These are phyloP conservation scores for Blastomyces parvus DNA, from an alignment of 2,329 filamentous ascomycete genomes.

Conservation along the genomic window DNA sequence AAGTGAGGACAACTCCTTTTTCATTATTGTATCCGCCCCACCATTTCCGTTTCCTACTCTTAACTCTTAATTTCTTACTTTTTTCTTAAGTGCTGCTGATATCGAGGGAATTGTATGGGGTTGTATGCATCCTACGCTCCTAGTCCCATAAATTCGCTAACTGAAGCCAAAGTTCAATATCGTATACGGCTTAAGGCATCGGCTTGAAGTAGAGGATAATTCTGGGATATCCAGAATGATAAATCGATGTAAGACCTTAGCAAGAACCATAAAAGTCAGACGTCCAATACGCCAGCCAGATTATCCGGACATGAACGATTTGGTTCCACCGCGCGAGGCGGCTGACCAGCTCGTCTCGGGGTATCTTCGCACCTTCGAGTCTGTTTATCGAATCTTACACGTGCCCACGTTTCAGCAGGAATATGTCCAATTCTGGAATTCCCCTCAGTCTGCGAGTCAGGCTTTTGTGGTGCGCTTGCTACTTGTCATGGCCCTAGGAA, in stretches of 20 bases:
- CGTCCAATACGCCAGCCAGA: constrained; percentile 21
- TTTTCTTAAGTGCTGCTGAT: neutral
- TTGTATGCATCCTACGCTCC: neutral
- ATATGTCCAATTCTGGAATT: constrained; percentile 47
- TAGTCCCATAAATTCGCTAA: neutral
- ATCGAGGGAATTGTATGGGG: neutral
- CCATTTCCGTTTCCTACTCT: neutral
- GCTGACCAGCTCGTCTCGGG: constrained; percentile 44
- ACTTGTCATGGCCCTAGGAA: constrained; percentile 31
- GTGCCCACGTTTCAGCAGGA: constrained; percentile 48
- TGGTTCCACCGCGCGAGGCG: constrained; percentile 39
- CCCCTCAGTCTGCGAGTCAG: constrained; percentile 31
- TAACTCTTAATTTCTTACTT: neutral
- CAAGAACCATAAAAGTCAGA: constrained; percentile 40
- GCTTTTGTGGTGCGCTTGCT: constrained; percentile 41
- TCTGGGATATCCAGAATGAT: constrained; percentile 31
- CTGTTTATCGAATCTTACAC: constrained; percentile 49
- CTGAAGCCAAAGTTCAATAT: constrained; percentile 2
- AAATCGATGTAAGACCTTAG: constrained; percentile 43
- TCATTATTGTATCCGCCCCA: neutral
- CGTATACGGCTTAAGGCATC: constrained; percentile 17
- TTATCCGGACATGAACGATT: constrained; percentile 20
- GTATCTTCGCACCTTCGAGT: constrained; percentile 50
- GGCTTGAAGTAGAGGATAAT: constrained; percentile 23
- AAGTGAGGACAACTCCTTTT: neutral